Evolutionary conservation across 345 rosid species (phyloP).

Genomic region (Noccaea bulbosa): DNA sequence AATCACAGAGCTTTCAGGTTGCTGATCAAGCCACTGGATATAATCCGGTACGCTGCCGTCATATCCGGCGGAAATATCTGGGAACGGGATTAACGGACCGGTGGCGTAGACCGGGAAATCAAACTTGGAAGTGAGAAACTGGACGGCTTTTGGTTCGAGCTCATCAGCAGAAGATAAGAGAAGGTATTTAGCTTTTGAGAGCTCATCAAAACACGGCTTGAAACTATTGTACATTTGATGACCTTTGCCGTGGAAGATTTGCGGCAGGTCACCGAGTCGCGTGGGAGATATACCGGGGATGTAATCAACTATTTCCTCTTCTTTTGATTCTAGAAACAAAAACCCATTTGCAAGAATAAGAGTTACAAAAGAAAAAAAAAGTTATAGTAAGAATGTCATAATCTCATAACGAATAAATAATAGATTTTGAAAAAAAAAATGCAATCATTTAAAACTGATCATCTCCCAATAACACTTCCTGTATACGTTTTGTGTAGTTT

Average conservation of each 20-base stretch:
- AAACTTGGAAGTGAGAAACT: conserved; percentile 34
- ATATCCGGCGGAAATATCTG: neutral
- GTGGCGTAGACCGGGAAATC: conserved; percentile 44
- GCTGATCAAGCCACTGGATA: conserved; percentile 49
- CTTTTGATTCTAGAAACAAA: conserved; percentile 25
- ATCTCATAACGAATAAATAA: too few species aligned
- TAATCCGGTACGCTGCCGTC: conserved; percentile 3
- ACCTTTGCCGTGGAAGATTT: conserved; percentile 33
- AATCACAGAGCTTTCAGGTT: conserved; percentile 48
- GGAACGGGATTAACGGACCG: conserved; percentile 52
- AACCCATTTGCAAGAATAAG: neutral
- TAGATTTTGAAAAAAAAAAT: too few species aligned
- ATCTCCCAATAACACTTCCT: too few species aligned
- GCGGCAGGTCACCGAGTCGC: conserved; percentile 40
- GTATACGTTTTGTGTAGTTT: too few species aligned
- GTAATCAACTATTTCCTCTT: conserved; percentile 43
- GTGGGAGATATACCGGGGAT: conserved; percentile 47
- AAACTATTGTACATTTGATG: neutral
- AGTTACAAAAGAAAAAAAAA: neutral
- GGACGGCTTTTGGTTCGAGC: conserved; percentile 52
- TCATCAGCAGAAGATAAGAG: conserved; percentile 56
- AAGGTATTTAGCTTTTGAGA: conserved; percentile 55
- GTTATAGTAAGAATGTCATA: too few species aligned
- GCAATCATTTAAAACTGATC: too few species aligned
- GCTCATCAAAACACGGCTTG: conserved; percentile 40